A percentile compares a stretch with the other conserved stretches of the same genome.
These are phyloP conservation scores for Ascochyta pisi DNA, from an alignment of 2,329 filamentous ascomycete genomes.

Conservation along the genomic window DNA sequence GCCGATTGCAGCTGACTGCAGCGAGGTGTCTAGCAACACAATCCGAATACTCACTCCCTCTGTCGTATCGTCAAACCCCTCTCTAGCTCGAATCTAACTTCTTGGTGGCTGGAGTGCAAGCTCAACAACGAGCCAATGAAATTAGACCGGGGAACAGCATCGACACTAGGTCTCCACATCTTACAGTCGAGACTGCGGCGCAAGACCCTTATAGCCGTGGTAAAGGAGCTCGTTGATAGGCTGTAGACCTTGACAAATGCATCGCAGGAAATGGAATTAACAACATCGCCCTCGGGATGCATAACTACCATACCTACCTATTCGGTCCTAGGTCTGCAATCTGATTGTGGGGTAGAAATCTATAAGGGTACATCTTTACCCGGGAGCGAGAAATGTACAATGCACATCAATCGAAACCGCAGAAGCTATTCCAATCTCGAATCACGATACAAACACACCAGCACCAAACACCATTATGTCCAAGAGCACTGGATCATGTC, in stretches of 20 bases:
- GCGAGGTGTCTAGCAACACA: too few relatives aligned
- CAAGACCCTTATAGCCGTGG: neutral
- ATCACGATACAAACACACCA: neutral
- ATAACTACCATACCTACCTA: neutral
- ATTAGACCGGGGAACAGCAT: neutral
- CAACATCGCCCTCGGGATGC: neutral
- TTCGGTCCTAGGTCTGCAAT: neutral
- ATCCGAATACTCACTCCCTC: too few relatives aligned
- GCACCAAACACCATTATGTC: constrained; percentile 1
- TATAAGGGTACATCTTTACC: neutral
- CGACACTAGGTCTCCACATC: neutral
- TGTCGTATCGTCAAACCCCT: too few relatives aligned
- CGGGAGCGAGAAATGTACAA: neutral
- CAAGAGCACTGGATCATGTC: constrained; percentile 13
- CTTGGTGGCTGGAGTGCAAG: too few relatives aligned
- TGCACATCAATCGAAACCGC: neutral
- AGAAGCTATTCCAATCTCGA: neutral
- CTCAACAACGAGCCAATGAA: neutral
- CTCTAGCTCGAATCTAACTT: neutral
- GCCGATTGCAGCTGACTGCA: too few relatives aligned
- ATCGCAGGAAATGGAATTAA: neutral
- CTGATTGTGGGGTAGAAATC: neutral
- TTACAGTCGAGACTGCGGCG: neutral
- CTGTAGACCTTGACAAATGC: constrained; percentile 11
- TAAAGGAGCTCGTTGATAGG: neutral